Conservation (phyloP, 495 filamentous ascomycete genomes). For the Elaphomyces granulatus region DNA sequence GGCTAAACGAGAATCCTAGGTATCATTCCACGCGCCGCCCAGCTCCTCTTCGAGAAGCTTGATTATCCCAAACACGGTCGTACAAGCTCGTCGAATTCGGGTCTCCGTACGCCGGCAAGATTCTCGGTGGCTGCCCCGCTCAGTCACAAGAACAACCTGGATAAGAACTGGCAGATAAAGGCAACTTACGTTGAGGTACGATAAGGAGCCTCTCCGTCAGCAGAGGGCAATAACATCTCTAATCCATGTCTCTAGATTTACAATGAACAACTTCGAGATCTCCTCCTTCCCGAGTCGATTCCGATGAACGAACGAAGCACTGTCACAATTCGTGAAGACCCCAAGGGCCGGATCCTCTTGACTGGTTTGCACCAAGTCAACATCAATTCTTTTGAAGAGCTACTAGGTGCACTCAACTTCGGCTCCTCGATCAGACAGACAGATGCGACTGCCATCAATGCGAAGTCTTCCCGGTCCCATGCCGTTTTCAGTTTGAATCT, state of each 20-base stretch:
- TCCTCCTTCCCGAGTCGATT: constrained; percentile 66
- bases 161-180: constrained; percentile 86
- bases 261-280: constrained; percentile 87
- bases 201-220: neutral
- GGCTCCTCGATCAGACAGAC: constrained; percentile 93
- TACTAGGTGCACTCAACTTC: constrained; percentile 76
- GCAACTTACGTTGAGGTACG: constrained; percentile 88
- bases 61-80: constrained; percentile 37
- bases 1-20: constrained; percentile 35
- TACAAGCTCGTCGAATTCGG: constrained; percentile 55
- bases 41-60: constrained; percentile 76
- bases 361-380: constrained; percentile 79
- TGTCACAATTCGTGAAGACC: constrained; percentile 83
- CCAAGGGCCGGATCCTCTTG: constrained; percentile 88
- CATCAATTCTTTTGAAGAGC: constrained; percentile 84
- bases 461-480: constrained; percentile 95
- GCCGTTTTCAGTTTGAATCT: constrained; percentile 95
- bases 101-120: constrained; percentile 64
- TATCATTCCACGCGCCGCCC: constrained; percentile 83
- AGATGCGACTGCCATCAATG: constrained; percentile 97
- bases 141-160: constrained; percentile 34
- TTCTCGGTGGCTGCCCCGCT: constrained; percentile 54
- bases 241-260: constrained; percentile 51
- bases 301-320: constrained; percentile 50
- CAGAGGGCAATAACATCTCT: constrained; percentile 1